phyloP scores from a whole-genome alignment of 768 basidiomycete genomes.

The Amanita thiersii region DNA sequence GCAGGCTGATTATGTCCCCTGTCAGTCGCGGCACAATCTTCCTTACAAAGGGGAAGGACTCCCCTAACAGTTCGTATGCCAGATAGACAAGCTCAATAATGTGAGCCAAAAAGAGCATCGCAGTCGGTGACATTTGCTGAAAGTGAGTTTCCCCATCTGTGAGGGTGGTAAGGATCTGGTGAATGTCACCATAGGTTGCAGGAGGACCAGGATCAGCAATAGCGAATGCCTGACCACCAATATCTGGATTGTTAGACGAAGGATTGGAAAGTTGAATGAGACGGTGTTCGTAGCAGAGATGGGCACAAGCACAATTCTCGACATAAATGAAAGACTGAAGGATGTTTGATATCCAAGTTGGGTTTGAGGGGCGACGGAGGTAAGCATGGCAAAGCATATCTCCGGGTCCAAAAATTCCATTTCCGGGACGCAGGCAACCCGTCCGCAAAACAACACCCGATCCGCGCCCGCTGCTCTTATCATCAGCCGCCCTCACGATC shows the following conservation, averaged over 20 bases:
- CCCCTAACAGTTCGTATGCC: constrained; percentile 30
- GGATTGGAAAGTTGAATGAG: constrained; percentile 50
- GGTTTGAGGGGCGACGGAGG: constrained; percentile 50
- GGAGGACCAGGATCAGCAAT: constrained; percentile 61
- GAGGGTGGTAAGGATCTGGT: constrained; percentile 45
- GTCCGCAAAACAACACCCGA: constrained; percentile 39
- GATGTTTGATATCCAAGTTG: constrained; percentile 51
- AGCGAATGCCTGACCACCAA: constrained; percentile 66
- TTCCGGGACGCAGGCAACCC: constrained; percentile 72
- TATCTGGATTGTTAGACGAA: constrained; percentile 39
- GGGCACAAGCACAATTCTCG: constrained; percentile 68
- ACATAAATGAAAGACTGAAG: constrained; percentile 65
- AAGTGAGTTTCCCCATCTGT: constrained; percentile 51
- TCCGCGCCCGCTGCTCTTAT: constrained; percentile 17
- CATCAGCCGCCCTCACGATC: constrained; percentile 30
- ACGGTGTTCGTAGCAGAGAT: constrained; percentile 66
- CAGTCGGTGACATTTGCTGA: constrained; percentile 47
- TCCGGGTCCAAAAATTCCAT: constrained; percentile 70
- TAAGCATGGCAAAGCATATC: constrained; percentile 62
- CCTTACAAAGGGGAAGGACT: constrained; percentile 21
- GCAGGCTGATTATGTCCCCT: constrained; percentile 45
- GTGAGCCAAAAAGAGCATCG: constrained; percentile 57
- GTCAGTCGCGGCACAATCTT: constrained; percentile 33
- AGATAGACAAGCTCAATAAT: constrained; percentile 50
- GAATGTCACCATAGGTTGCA: constrained; percentile 55